These are phyloP conservation scores for Rhodamnia argentea DNA, from an alignment of 345 rosid genomes.

Conservation along the genomic window DNA sequence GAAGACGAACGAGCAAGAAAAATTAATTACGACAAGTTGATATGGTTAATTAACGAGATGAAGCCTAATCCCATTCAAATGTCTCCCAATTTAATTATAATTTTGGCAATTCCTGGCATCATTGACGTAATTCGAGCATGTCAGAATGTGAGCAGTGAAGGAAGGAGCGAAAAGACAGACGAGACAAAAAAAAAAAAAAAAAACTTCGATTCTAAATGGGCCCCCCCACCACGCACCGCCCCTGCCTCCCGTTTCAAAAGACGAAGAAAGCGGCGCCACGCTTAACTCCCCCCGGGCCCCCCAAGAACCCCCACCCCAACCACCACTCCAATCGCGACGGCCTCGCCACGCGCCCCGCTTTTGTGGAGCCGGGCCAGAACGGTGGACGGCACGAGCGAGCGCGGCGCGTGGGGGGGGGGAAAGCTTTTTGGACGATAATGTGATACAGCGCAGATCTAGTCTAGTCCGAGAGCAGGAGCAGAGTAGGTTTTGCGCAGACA, in stretches of 20 bases:
- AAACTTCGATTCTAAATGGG: background rate
- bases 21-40: too few species aligned
- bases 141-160: background rate
- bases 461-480: background rate
- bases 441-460: constrained; percentile 5
- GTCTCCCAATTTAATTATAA: too few species aligned
- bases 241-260: background rate
- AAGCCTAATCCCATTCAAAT: too few species aligned
- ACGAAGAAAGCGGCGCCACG: constrained; percentile 3
- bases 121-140: background rate
- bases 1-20: too few species aligned
- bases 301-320: background rate
- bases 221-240: background rate
- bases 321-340: background rate
- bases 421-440: background rate
- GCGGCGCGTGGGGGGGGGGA: background rate
- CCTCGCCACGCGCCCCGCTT: background rate
- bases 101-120: background rate
- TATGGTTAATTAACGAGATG: too few species aligned
- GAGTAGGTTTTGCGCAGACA: background rate
- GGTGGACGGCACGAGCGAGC: background rate
- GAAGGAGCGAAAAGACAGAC: background rate
- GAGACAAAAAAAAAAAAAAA: background rate
- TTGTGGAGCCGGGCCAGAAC: background rate
- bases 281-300: too few species aligned